These are phyloP conservation scores for Vaucheria bursata DNA, from an alignment of 352 stramenopile species.

Conservation along the genomic window DNA sequence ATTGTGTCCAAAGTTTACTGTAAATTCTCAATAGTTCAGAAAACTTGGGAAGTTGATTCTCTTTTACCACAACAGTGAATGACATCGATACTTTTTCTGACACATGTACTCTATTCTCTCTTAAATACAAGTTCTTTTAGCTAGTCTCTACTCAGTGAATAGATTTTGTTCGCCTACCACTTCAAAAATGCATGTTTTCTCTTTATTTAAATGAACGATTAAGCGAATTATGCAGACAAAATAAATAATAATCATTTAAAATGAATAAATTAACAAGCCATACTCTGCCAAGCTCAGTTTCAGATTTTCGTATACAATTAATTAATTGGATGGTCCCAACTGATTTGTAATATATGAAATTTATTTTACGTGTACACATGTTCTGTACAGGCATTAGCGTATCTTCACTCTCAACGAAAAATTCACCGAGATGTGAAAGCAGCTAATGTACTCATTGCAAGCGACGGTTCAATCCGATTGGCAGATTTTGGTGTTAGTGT, in stretches of 20 bases:
- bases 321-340: no score
- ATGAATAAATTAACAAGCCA: constrained; percentile 34
- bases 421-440: constrained; percentile 78
- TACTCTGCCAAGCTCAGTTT: no score
- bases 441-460: constrained; percentile 66
- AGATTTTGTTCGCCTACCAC: not conserved
- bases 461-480: constrained; percentile 58
- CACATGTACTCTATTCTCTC: no score
- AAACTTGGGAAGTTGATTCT: no score
- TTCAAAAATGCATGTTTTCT: not conserved
- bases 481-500: constrained; percentile 78
- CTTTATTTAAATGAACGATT: no score
- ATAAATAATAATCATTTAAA: not conserved
- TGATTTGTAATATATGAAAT: no score
- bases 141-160: not conserved
- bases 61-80: no score
- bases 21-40: no score
- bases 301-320: no score
- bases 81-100: no score
- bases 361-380: constrained; percentile 64
- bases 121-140: no score
- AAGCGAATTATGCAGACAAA: not conserved
- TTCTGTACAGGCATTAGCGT: constrained; percentile 59
- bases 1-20: no score
- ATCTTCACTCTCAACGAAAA: constrained; percentile 64